These are phyloP conservation scores for Hericium coralloides DNA, from an alignment of 768 basidiomycete species.

Conservation along the genomic window DNA sequence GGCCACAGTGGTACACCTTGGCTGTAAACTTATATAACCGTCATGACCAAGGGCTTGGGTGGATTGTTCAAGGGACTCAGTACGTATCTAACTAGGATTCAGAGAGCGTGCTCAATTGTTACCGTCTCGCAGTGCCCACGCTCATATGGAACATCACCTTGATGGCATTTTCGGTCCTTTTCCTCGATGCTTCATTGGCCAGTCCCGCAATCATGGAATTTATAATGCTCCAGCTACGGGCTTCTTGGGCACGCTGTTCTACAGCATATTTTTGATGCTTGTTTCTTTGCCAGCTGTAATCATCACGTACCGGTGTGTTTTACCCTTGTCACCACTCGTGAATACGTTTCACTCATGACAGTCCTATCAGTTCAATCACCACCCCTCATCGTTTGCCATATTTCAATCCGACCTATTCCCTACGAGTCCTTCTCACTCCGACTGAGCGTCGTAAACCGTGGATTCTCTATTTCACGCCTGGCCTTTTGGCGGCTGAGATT, in stretches of 20 bases:
- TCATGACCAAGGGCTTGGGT: constrained; percentile 44
- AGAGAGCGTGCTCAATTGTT: constrained; percentile 16
- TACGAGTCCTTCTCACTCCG: constrained; percentile 69
- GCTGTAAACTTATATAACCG: background rate
- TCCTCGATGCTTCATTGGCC: constrained; percentile 41
- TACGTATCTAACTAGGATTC: constrained; percentile 12
- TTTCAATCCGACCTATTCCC: constrained; percentile 43
- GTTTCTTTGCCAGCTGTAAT: constrained; percentile 62
- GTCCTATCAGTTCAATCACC: constrained; percentile 78
- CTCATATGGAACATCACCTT: constrained; percentile 42
- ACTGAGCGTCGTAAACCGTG: constrained; percentile 75
- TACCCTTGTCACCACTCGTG: background rate
- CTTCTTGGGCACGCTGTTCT: constrained; percentile 51
- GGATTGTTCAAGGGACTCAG: constrained; percentile 80
- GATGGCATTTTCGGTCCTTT: constrained; percentile 46
- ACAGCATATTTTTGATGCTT: constrained; percentile 57
- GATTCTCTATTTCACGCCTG: constrained; percentile 76
- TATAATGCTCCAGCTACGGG: constrained; percentile 58
- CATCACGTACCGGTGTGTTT: constrained; percentile 62
- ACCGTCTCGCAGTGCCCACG: constrained; percentile 35
- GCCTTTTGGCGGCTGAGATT: constrained; percentile 37
- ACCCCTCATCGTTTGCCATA: constrained; percentile 73
- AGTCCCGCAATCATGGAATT: constrained; percentile 44
- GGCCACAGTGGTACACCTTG: too few species aligned
- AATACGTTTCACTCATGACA: constrained; percentile 20